Percentiles rank a stretch among this genome's conserved stretches.
phyloP scores from a whole-genome alignment of 1,284 basidiomycete genomes.

The Agaricales sp. region DNA sequence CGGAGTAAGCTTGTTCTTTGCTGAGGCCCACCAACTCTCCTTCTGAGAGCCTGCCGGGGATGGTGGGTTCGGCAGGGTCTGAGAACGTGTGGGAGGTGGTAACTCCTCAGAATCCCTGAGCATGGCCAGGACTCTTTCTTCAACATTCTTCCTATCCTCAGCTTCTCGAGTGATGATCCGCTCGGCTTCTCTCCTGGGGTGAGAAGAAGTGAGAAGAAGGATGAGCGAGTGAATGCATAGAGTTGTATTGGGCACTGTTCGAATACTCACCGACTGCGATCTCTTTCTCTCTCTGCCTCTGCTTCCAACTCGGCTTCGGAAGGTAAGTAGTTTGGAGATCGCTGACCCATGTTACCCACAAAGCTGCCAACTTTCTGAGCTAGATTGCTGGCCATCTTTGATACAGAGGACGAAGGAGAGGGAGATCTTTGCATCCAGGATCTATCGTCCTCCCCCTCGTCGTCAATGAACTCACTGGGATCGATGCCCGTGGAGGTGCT shows the following conservation, averaged over 20 bases:
- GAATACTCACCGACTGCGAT: constrained; percentile 31
- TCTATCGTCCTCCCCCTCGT: constrained; percentile 33
- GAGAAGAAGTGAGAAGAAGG: too few relatives aligned
- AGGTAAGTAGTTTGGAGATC: constrained; percentile 34
- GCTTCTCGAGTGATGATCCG: constrained; percentile 61
- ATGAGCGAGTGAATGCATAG: neutral
- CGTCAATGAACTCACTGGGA: constrained; percentile 33
- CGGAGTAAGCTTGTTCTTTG: constrained; percentile 66
- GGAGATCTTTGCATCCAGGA: constrained; percentile 39
- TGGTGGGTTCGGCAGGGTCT: constrained; percentile 44
- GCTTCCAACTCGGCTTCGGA: constrained; percentile 72
- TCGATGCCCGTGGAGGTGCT: constrained; percentile 25
- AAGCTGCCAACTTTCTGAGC: constrained; percentile 59
- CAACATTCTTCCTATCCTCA: constrained; percentile 50
- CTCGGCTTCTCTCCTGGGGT: constrained; percentile 53
- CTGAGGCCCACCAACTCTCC: constrained; percentile 61
- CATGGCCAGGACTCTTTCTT: constrained; percentile 68
- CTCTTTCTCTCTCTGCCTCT: constrained; percentile 64
- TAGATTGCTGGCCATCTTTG: constrained; percentile 59
- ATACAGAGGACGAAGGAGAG: constrained; percentile 55
- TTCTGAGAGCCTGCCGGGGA: constrained; percentile 55
- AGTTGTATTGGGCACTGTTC: neutral
- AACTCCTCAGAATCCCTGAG: constrained; percentile 35
- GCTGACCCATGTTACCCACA: constrained; percentile 37
- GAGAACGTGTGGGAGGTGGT: constrained; percentile 43